phyloP scores from a whole-genome alignment of 2,329 filamentous ascomycete species.

The Hymenoscyphus repandus region DNA sequence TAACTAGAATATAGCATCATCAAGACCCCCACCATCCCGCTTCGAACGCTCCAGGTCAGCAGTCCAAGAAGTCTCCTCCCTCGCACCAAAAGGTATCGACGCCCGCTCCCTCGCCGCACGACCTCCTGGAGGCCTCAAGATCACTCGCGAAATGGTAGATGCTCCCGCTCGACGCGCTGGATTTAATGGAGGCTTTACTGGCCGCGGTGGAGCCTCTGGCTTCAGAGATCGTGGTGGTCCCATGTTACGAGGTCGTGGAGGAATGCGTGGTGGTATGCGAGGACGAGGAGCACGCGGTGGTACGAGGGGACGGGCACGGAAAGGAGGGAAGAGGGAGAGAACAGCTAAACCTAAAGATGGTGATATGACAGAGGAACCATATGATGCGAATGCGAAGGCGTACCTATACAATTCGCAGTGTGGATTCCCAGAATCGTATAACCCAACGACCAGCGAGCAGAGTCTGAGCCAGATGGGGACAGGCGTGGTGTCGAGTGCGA shows the following conservation, averaged over 20 bases:
- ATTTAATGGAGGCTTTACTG: background rate
- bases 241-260: slow-evolving; percentile 7
- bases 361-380: slow-evolving; percentile 14
- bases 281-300: slow-evolving; percentile 31
- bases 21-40: slow-evolving; percentile 8
- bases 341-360: slow-evolving; percentile 6
- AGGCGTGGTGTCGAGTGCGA: slow-evolving; percentile 20
- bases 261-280: slow-evolving; percentile 10
- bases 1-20: background rate
- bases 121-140: slow-evolving; percentile 20
- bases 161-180: background rate
- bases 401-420: slow-evolving; percentile 20
- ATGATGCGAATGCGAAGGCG: slow-evolving; percentile 19
- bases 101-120: slow-evolving; percentile 30
- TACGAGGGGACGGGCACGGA: slow-evolving; percentile 28
- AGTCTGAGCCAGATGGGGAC: slow-evolving; percentile 20
- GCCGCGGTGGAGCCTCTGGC: background rate
- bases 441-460: slow-evolving; percentile 22
- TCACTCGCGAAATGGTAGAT: slow-evolving; percentile 11
- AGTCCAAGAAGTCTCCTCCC: slow-evolving; percentile 25
- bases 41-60: slow-evolving; percentile 22
- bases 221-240: slow-evolving; percentile 5
- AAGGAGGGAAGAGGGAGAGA: slow-evolving; percentile 4
- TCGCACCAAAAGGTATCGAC: slow-evolving; percentile 27
- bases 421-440: slow-evolving; percentile 24